These are phyloP conservation scores for Bryopsis sp. DNA, from an alignment of 139 green algal species.

Conservation along the genomic window DNA sequence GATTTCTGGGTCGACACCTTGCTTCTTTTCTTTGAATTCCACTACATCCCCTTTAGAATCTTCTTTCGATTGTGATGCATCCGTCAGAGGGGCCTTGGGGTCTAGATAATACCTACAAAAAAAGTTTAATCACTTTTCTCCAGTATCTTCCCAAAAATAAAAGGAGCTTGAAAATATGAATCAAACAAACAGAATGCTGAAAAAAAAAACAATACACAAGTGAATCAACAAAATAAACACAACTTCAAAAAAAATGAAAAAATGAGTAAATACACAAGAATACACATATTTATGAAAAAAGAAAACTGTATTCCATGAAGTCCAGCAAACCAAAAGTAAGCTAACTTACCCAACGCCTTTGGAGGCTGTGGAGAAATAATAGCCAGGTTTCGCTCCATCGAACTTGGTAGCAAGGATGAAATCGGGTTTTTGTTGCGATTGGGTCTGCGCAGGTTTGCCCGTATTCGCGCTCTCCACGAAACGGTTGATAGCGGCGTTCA, in stretches of 20 bases:
- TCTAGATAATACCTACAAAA: neutral
- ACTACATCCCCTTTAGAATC: too few relatives aligned
- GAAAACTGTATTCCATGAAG: too few relatives aligned
- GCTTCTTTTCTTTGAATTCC: conserved; percentile 13
- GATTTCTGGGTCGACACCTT: conserved; percentile 42
- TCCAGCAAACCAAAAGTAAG: neutral
- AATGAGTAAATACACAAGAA: too few relatives aligned
- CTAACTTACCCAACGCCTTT: conserved; percentile 50
- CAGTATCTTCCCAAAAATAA: too few relatives aligned
- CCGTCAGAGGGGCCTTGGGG: neutral
- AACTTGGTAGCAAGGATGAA: conserved; percentile 41
- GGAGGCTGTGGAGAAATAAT: conserved; percentile 47
- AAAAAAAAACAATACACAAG: too few relatives aligned
- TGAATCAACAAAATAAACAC: too few relatives aligned
- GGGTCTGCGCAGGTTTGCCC: neutral
- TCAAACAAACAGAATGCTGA: too few relatives aligned
- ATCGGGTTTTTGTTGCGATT: neutral
- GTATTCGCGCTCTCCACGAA: neutral
- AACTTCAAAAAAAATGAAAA: too few relatives aligned
- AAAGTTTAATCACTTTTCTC: too few relatives aligned
- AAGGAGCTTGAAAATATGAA: too few relatives aligned
- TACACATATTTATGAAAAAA: too few relatives aligned
- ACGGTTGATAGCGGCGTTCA: neutral
- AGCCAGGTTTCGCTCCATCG: conserved; percentile 39
- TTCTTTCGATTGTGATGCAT: too few relatives aligned